A percentile compares a stretch with the other conserved stretches of the same genome.
These are phyloP conservation scores for Microbotryum lychnidis-dioicae DNA, from an alignment of 1,284 basidiomycete genomes.

Conservation along the genomic window DNA sequence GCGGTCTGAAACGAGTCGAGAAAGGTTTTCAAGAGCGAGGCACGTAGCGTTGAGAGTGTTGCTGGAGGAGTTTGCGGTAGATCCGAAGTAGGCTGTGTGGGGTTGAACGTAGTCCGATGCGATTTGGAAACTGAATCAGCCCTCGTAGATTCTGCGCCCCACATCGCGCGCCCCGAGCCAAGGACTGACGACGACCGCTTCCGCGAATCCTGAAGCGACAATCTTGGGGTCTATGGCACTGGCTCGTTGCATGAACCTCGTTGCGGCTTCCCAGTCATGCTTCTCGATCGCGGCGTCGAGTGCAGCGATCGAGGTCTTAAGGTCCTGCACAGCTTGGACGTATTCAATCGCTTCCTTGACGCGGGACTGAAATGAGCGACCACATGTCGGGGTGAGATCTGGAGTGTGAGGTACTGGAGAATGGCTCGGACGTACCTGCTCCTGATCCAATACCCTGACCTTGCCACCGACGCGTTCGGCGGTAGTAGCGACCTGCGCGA, in stretches of 20 bases:
- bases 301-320: constrained; percentile 62
- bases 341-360: constrained; percentile 36
- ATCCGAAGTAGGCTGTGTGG: constrained; percentile 70
- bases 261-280: constrained; percentile 91
- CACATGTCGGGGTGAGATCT: constrained; percentile 53
- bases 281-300: constrained; percentile 69
- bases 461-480: constrained; percentile 83
- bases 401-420: constrained; percentile 34
- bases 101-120: not conserved
- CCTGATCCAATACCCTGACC: constrained; percentile 77
- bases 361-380: constrained; percentile 21
- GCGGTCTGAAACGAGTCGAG: constrained; percentile 67
- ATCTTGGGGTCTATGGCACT: constrained; percentile 73
- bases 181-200: constrained; percentile 65
- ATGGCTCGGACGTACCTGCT: constrained; percentile 50
- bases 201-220: constrained; percentile 75
- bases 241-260: constrained; percentile 78
- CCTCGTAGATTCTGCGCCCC: not conserved
- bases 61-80: constrained; percentile 76
- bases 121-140: not conserved
- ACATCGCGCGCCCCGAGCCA: not conserved
- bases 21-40: constrained; percentile 69
- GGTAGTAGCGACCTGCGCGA: constrained; percentile 32
- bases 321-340: constrained; percentile 37
- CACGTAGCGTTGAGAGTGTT: constrained; percentile 66